Base-by-base conservation (phyloP, 208 protist species). In the Sergeia podlipaevii region DNA sequence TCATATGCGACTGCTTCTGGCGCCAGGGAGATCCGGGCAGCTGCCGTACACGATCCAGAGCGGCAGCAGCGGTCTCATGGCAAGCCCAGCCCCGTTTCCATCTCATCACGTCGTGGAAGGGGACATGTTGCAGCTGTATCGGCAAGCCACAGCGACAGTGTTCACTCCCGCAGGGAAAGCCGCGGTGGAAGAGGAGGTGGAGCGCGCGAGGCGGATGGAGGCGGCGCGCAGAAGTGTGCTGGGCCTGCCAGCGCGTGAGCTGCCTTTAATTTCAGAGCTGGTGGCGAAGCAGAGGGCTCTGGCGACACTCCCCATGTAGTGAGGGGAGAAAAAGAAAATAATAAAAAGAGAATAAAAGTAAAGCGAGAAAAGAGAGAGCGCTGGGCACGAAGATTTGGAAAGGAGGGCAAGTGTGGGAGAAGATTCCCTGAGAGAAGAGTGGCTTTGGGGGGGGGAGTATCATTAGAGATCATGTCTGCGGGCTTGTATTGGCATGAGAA, bases 251-350 rank as follows among this genome's bases (percentile, higher is more conserved):
- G 59, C 63, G n/a, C 74, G 85, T 18, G 60, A 41, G 20, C 74
- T 85, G 39, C 85, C 85, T 3, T 38, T 54, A 2, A 47, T 89
- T 20, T 43, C 56, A 3, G 78, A 87, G 42, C 58, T 93, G 3
- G 60, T 84, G 3, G 85, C 85, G 0, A 86, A 82, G 61, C 77
- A 88, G 49, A 64, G 85, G 4, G 81, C 80, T 0, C 62, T 93
- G 2, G 59, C 79, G 17, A 80, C 79, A 0, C 65, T 93, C 20
- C 85, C 85, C 37, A 57, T 69, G 21, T 93, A 74, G n/a, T n/a
- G n/a, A n/a, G n/a, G n/a, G n/a, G n/a, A n/a, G n/a, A n/a, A n/a
- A n/a, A n/a, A n/a, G n/a, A n/a, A n/a, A 41, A 38, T 38, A 15
- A 10, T 38, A 10, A 17, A 38, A 17, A 38, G 34, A 10, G 34